phyloP scores from a whole-genome alignment of 129 eudicot genomes.

The Flaveria brownii region DNA sequence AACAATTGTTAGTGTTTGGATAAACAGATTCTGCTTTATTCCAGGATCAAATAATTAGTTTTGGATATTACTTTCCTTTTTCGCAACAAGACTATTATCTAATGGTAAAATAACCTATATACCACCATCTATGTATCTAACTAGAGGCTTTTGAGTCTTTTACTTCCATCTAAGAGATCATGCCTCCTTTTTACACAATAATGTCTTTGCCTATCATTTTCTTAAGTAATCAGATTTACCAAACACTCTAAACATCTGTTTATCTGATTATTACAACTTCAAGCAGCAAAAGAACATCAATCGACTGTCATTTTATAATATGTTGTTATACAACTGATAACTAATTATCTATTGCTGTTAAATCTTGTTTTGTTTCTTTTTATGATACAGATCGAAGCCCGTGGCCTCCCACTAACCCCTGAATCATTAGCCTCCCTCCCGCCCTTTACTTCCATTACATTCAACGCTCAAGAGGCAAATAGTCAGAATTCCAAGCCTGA shows the following conservation, averaged over 20 bases:
- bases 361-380: not conserved
- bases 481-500: constrained; percentile 73
- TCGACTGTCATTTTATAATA: not conserved
- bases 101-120: too few relatives aligned
- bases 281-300: not conserved
- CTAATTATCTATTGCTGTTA: not conserved
- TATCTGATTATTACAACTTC: not conserved
- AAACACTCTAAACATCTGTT: not conserved
- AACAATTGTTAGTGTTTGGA: not conserved
- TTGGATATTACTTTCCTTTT: not conserved
- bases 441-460: constrained; percentile 75
- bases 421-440: constrained; percentile 81
- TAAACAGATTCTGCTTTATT: not conserved
- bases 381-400: constrained; percentile 74
- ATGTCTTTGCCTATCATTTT: not conserved
- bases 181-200: not conserved
- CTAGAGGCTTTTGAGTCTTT: not conserved
- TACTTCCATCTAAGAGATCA: not conserved
- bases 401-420: constrained; percentile 80
- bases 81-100: not conserved
- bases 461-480: constrained; percentile 56
- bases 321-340: not conserved
- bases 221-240: not conserved
- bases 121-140: not conserved
- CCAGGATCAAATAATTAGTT: not conserved